Evolutionary conservation across 2,329 filamentous ascomycete species (phyloP).

Genomic region (Pyricularia sp.): DNA sequence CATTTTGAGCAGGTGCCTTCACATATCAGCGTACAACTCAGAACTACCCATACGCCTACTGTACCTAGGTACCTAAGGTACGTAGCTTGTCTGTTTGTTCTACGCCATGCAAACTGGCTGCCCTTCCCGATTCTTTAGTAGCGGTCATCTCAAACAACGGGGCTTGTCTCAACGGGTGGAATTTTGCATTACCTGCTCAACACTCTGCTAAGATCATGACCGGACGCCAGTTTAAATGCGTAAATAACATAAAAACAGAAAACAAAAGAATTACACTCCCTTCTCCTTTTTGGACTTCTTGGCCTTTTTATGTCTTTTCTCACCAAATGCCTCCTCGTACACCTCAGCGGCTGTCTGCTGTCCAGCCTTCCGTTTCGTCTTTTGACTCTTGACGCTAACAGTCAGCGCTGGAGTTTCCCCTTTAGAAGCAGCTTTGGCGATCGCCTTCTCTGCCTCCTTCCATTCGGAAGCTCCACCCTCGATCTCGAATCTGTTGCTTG

Average conservation of each 20-base stretch:
- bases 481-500: constrained; percentile 45
- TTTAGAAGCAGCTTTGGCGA: constrained; percentile 40
- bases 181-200: not conserved
- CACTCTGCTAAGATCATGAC: not conserved
- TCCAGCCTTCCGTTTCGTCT: constrained; percentile 62
- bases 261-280: constrained; percentile 7
- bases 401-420: constrained; percentile 42
- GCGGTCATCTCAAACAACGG: not conserved
- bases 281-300: constrained; percentile 37
- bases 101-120: not conserved
- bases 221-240: not conserved
- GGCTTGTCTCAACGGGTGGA: not conserved
- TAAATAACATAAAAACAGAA: not conserved
- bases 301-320: constrained; percentile 36
- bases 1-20: not conserved
- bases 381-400: constrained; percentile 71
- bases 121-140: not conserved
- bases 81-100: not conserved
- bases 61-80: not conserved
- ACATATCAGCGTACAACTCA: not conserved
- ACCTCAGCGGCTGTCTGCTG: constrained; percentile 43
- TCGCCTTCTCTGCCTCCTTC: constrained; percentile 63
- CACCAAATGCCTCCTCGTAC: constrained; percentile 46
- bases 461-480: constrained; percentile 48
- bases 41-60: not conserved